phyloP scores from a whole-genome alignment of 2,329 filamentous ascomycete genomes.

The Phaeosphaeria sp. region DNA sequence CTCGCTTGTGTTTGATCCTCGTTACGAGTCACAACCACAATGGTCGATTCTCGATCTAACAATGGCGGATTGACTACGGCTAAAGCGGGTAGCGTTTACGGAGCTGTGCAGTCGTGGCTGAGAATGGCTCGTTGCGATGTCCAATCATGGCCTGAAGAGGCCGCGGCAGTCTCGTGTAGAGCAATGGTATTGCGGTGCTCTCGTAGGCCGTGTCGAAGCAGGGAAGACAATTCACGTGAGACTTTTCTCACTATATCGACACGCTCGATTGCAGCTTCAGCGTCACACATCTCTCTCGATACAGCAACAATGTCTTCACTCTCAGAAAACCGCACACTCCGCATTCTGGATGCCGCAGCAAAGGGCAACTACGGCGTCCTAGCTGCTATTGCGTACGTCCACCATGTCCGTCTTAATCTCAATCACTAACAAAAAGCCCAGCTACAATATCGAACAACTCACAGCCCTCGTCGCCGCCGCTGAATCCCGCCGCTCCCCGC shows the following conservation, averaged over 20 bases:
- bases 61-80: background rate
- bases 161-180: constrained; percentile 6
- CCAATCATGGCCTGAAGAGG: constrained; percentile 9
- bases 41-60: background rate
- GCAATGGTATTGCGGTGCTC: background rate
- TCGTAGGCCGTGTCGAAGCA: too few species aligned
- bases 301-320: constrained; percentile 16
- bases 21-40: constrained; percentile 23
- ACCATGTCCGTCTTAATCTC: background rate
- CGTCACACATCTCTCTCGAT: background rate
- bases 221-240: too few species aligned
- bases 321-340: constrained; percentile 38
- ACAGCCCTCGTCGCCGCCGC: constrained; percentile 43
- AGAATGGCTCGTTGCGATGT: constrained; percentile 9
- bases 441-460: constrained; percentile 46
- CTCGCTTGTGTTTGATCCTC: constrained; percentile 18
- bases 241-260: background rate
- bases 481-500: constrained; percentile 40
- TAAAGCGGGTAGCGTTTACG: background rate
- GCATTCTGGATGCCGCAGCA: constrained; percentile 63
- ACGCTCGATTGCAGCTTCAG: background rate
- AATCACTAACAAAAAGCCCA: constrained; percentile 11
- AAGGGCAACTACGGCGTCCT: constrained; percentile 65
- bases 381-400: constrained; percentile 48
- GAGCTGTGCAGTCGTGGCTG: background rate